These are phyloP conservation scores for Umbelopsis sp. DNA, from an alignment of 192 early-diverging fungal species.

Conservation along the genomic window DNA sequence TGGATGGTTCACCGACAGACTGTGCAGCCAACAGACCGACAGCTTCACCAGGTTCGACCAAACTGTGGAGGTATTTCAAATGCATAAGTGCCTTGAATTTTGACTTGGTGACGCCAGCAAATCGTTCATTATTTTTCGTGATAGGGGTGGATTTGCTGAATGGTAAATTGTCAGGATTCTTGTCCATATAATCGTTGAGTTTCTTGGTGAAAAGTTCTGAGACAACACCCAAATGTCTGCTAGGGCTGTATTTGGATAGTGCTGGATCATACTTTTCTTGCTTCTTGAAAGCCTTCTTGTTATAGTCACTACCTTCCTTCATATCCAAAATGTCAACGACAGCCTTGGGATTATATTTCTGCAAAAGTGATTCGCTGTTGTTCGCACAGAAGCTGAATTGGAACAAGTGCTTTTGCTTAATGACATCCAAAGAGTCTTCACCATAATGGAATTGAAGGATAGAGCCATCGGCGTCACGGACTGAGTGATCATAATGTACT, in stretches of 20 bases:
- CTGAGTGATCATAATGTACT: conserved; percentile 97
- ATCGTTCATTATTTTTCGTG: conserved; percentile 62
- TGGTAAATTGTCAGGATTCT: conserved; percentile 72
- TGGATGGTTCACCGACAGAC: conserved; percentile 97
- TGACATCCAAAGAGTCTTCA: conserved; percentile 96
- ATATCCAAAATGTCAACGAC: conserved; percentile 70
- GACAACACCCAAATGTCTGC: conserved; percentile 83
- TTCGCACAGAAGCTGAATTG: conserved; percentile 94
- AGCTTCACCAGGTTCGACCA: conserved; percentile 97
- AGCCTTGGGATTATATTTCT: conserved; percentile 77
- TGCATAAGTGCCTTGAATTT: conserved; percentile 94
- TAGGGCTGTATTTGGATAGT: conserved; percentile 80
- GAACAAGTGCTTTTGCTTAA: conserved; percentile 87
- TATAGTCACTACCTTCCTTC: conserved; percentile 70
- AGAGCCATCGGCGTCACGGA: conserved; percentile 93
- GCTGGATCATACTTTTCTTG: conserved; percentile 75
- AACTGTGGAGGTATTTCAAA: conserved; percentile 90
- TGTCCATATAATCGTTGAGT: conserved; percentile 67
- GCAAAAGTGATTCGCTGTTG: conserved; percentile 82
- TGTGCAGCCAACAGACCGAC: conserved; percentile 98
- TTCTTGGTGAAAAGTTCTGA: conserved; percentile 82
- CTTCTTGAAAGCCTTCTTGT: conserved; percentile 80
- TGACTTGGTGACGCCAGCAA: conserved; percentile 51
- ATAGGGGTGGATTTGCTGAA: conserved; percentile 51
- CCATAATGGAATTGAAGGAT: conserved; percentile 99